Evolutionary conservation across 352 stramenopile genomes (phyloP).

Genomic region (Phytopythium kandeliae): DNA sequence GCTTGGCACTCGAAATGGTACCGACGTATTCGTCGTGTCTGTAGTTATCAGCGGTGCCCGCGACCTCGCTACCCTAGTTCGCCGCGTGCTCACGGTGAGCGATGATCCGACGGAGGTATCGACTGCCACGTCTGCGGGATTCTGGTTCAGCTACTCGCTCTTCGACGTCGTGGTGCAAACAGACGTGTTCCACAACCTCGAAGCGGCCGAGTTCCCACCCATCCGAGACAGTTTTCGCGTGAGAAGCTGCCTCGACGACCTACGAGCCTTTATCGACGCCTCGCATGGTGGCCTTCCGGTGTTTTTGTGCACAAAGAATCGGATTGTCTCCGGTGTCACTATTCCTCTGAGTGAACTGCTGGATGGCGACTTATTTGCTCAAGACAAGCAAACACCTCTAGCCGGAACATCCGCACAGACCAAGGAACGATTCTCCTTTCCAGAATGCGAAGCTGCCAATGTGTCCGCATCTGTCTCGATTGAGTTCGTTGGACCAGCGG

Average conservation of each 20-base stretch:
- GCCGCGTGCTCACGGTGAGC: constrained; percentile 8
- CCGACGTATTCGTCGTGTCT: constrained; percentile 61
- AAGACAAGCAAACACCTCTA: neutral
- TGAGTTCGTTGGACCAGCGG: constrained; percentile 18
- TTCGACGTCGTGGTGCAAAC: constrained; percentile 83
- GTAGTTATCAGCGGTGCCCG: constrained; percentile 39
- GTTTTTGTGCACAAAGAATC: constrained; percentile 69
- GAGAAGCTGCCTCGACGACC: constrained; percentile 38
- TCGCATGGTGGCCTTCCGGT: constrained; percentile 32
- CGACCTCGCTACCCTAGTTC: constrained; percentile 27
- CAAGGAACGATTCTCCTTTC: constrained; percentile 41
- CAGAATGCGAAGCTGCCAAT: constrained; percentile 20
- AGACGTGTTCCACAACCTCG: constrained; percentile 64
- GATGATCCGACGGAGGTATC: neutral
- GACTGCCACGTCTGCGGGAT: constrained; percentile 20
- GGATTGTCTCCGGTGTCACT: constrained; percentile 52
- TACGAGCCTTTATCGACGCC: constrained; percentile 28
- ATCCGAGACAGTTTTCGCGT: constrained; percentile 76
- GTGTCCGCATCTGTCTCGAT: constrained; percentile 26
- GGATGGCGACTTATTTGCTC: constrained; percentile 12
- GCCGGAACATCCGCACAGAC: constrained; percentile 10
- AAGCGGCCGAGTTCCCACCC: constrained; percentile 43
- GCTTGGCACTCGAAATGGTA: constrained; percentile 30
- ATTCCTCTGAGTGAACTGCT: constrained; percentile 36
- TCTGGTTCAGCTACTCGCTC: constrained; percentile 82